Percentiles rank a stretch among this genome's conserved stretches.
Evolutionary conservation across 140 eudicot species (phyloP).

Genomic region (Flaveria floridana): DNA sequence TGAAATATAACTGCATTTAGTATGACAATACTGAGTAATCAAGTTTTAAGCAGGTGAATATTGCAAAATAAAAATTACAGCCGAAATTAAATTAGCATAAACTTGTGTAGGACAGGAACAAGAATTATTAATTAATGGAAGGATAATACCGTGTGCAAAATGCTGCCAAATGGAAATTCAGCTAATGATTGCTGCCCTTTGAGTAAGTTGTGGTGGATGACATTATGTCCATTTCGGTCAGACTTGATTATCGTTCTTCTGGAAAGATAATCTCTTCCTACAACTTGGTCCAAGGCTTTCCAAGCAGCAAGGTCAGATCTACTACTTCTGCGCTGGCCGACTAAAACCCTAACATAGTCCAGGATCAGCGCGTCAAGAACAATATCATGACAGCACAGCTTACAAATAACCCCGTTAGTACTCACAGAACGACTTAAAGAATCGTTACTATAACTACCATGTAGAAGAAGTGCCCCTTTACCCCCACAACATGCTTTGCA

Average conservation of each 20-base stretch:
- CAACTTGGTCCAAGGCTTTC: constrained; percentile 53
- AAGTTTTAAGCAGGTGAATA: constrained; percentile 13
- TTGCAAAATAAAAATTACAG: neutral
- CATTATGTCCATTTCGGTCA: constrained; percentile 29
- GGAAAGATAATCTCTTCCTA: constrained; percentile 48
- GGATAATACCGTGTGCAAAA: constrained; percentile 65
- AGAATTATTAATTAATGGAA: neutral
- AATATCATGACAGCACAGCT: constrained; percentile 69
- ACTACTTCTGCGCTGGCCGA: constrained; percentile 62
- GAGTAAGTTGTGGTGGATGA: constrained; percentile 40
- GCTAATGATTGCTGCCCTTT: constrained; percentile 88
- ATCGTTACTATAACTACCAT: constrained; percentile 39
- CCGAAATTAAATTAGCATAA: constrained; percentile 13
- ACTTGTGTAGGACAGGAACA: neutral
- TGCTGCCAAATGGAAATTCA: constrained; percentile 84
- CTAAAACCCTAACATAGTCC: constrained; percentile 82
- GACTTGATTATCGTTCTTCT: constrained; percentile 33
- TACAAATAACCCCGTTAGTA: constrained; percentile 67
- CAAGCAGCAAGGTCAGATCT: constrained; percentile 63
- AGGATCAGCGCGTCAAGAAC: constrained; percentile 71
- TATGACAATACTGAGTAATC: neutral
- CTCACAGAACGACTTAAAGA: constrained; percentile 48
- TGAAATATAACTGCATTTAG: neutral
- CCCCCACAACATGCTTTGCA: constrained; percentile 94
- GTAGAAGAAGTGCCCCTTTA: constrained; percentile 81